Evolutionary conservation across 345 rosid genomes (phyloP).

Genomic region (Murraya koenigii): DNA sequence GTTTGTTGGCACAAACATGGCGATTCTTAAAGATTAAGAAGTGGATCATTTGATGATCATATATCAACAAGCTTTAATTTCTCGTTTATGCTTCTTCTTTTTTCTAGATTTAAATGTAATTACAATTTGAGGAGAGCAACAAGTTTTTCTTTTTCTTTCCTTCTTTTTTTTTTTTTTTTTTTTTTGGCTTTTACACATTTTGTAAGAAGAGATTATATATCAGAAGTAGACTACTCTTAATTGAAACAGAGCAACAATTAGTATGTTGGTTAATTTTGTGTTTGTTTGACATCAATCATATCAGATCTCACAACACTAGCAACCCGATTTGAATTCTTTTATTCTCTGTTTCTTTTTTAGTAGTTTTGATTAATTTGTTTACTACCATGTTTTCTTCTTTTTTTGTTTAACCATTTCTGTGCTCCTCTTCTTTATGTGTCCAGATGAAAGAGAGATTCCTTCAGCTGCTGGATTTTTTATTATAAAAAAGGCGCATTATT

Average conservation of each 20-base stretch:
- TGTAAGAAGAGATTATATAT: constrained; percentile 34
- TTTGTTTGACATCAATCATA: constrained; percentile 3
- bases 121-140: constrained; percentile 31
- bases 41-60: neutral
- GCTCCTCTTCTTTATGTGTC: constrained; percentile 37
- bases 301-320: constrained; percentile 43
- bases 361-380: constrained; percentile 18
- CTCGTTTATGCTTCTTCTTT: neutral
- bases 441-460: constrained; percentile 55
- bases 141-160: neutral
- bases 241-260: too few species aligned
- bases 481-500: constrained; percentile 23
- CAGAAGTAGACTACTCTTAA: constrained; percentile 11
- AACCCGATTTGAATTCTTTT: constrained; percentile 18
- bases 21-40: constrained; percentile 46
- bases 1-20: constrained; percentile 98
- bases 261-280: neutral
- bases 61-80: neutral
- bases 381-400: neutral
- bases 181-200: constrained; percentile 21
- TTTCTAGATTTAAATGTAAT: constrained; percentile 22
- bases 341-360: constrained; percentile 23
- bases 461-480: constrained; percentile 27
- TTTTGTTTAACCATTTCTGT: neutral
- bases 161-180: too few species aligned